Evolutionary conservation across 805 yeast genomes (phyloP).

Genomic region (Saturnispora besseyi): DNA sequence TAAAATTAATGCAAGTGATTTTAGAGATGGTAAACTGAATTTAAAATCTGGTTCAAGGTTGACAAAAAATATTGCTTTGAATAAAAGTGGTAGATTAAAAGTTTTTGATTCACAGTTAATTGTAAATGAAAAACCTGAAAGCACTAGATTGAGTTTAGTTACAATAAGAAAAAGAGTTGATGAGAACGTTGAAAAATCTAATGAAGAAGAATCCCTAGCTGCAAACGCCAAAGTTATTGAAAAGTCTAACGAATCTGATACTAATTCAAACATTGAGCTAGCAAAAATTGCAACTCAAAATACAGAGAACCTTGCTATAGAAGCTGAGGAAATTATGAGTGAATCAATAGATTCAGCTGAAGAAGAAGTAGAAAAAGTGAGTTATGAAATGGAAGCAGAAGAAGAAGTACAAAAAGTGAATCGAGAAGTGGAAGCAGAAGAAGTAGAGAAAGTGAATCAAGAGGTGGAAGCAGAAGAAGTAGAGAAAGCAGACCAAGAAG

Average conservation of each 20-base stretch:
- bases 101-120: slow-evolving; percentile 13
- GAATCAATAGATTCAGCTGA: not conserved
- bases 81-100: slow-evolving; percentile 14
- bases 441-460: not conserved
- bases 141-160: slow-evolving; percentile 7
- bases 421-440: not conserved
- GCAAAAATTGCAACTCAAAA: not conserved
- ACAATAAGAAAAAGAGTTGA: slow-evolving; percentile 13
- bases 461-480: not conserved
- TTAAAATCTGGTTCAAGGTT: slow-evolving; percentile 8
- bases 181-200: not conserved
- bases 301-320: not conserved
- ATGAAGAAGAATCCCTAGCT: not conserved
- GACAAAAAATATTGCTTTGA: slow-evolving; percentile 25
- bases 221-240: not conserved
- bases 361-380: not conserved
- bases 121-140: slow-evolving; percentile 8
- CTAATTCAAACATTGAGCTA: not conserved
- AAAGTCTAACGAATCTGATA: not conserved
- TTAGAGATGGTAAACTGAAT: not conserved
- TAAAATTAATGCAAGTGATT: slow-evolving; percentile 13
- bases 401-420: not conserved
- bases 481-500: not conserved
- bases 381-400: too few species aligned
- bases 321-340: not conserved